Evolutionary conservation across 352 stramenopile genomes (phyloP).

Genomic region (Pythium pyrilobum): DNA sequence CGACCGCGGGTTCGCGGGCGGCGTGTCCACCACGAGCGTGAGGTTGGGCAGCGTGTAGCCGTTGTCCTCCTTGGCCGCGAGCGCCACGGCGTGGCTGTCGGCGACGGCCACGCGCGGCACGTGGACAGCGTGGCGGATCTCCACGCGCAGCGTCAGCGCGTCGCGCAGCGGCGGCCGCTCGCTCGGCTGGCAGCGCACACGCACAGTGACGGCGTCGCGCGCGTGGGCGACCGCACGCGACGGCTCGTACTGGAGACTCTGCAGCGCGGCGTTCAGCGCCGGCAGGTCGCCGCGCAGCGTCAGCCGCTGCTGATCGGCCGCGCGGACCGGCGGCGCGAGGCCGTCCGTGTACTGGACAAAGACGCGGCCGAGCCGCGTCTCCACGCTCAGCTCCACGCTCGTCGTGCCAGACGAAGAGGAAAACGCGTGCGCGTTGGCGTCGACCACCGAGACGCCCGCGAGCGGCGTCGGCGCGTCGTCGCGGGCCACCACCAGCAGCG

Average conservation of each 20-base stretch:
- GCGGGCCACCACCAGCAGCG: not conserved
- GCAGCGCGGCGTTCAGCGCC: conserved; percentile 9
- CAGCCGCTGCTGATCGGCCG: too few species aligned
- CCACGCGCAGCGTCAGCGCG: conserved; percentile 1
- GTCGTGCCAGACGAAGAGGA: too few species aligned
- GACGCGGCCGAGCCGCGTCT: not conserved
- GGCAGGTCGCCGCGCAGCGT: conserved; percentile 1
- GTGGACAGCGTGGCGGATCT: conserved; percentile 20
- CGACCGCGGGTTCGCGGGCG: not conserved
- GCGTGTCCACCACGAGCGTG: not conserved
- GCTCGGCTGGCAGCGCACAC: not conserved
- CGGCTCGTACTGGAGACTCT: conserved; percentile 5
- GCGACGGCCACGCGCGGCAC: conserved; percentile 26
- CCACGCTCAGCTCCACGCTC: not conserved
- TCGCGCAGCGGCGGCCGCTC: not conserved
- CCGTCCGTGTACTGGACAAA: not conserved
- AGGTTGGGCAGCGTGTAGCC: conserved; percentile 42
- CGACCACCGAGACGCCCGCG: conserved; percentile 5
- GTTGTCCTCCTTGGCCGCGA: conserved; percentile 34
- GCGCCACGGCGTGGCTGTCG: conserved; percentile 16
- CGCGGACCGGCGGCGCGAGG: not conserved
- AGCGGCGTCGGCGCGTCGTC: not conserved
- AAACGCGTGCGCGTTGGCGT: conserved; percentile 1
- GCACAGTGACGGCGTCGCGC: conserved; percentile 6
- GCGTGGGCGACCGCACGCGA: not conserved